Percentiles rank a stretch among this genome's conserved stretches.
Evolutionary conservation across 2,329 filamentous ascomycete species (phyloP).

Genomic region (Nothophoma quercina): DNA sequence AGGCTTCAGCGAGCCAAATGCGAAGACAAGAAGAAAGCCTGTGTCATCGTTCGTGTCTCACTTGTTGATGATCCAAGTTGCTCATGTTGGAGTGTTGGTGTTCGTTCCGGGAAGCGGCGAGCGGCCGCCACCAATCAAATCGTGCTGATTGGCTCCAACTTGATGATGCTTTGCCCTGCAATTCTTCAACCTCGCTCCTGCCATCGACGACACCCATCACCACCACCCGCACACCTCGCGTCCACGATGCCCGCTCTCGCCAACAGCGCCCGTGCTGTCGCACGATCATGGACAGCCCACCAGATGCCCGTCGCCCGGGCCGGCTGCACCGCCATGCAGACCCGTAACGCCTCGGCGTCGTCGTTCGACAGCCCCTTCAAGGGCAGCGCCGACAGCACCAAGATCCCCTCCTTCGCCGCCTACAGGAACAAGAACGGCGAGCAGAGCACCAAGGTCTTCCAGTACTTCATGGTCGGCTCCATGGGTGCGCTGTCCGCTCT

Average conservation of each 20-base stretch:
- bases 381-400: conserved; percentile 59
- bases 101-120: conserved; percentile 10
- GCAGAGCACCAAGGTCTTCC: conserved; percentile 83
- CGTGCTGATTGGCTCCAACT: background rate
- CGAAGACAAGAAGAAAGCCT: too few relatives aligned
- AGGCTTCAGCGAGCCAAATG: background rate
- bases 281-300: conserved; percentile 57
- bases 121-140: conserved; percentile 11
- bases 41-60: background rate
- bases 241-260: conserved; percentile 59
- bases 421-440: conserved; percentile 77
- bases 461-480: conserved; percentile 98
- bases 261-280: conserved; percentile 55
- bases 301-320: conserved; percentile 57
- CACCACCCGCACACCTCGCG: conserved; percentile 38
- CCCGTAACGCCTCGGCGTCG: conserved; percentile 54
- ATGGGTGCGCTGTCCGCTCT: conserved; percentile 92
- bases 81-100: background rate
- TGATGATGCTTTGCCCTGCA: conserved; percentile 19
- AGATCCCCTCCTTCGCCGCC: conserved; percentile 88
- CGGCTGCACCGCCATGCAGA: conserved; percentile 54
- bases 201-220: conserved; percentile 24
- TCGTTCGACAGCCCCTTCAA: conserved; percentile 65
- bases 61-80: background rate
- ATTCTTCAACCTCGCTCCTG: conserved; percentile 39